These are phyloP conservation scores for Penicillium sp. DNA, from an alignment of 2,329 filamentous ascomycete species.

Conservation along the genomic window DNA sequence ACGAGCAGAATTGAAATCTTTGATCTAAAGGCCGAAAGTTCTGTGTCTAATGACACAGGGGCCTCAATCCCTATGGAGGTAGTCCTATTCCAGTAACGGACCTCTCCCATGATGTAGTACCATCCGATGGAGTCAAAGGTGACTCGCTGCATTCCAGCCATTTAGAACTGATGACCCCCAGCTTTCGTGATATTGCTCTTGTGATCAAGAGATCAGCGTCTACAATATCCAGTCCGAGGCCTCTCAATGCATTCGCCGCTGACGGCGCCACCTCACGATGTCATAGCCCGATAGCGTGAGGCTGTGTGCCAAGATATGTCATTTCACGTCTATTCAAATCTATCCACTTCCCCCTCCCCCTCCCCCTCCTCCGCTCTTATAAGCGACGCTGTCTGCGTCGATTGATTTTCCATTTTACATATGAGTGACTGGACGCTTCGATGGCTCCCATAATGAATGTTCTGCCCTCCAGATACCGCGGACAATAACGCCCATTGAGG, in stretches of 20 bases:
- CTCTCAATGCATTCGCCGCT: background rate
- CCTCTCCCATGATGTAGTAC: no score
- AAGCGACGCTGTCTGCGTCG: background rate
- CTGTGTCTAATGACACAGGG: no score
- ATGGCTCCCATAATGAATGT: constrained; percentile 3
- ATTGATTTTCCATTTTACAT: background rate
- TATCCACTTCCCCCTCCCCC: constrained; percentile 15
- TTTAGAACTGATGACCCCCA: background rate
- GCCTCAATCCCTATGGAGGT: no score
- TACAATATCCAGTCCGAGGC: background rate
- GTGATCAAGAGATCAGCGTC: background rate
- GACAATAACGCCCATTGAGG: constrained; percentile 14
- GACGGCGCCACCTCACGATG: constrained; percentile 3
- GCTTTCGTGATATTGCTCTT: background rate
- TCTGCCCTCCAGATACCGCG: constrained; percentile 1
- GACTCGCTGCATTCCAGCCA: background rate
- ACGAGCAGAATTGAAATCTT: no score
- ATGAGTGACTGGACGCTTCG: background rate
- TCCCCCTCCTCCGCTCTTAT: constrained; percentile 3
- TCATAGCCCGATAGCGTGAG: background rate
- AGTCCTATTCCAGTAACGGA: no score
- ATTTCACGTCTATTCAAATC: constrained; percentile 17
- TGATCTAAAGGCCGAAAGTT: no score
- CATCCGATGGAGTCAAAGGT: background rate
- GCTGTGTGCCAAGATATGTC: constrained; percentile 24